Base-by-base conservation (phyloP, 2,329 filamentous ascomycete genomes). In the Tolypocladium endophyticum region DNA sequence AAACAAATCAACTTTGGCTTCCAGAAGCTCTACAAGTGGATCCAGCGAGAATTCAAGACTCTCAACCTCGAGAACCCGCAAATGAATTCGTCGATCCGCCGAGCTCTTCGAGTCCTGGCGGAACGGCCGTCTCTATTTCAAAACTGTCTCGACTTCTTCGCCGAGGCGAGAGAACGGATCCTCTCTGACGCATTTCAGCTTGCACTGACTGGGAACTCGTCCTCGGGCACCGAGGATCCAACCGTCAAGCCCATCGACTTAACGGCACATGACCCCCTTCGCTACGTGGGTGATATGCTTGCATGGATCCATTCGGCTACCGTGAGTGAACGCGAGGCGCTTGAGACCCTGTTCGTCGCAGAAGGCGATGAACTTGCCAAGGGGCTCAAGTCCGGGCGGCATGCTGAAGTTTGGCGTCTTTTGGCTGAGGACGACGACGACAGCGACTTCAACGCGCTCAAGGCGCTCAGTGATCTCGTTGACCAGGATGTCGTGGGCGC, bases 211-310 rank as follows among this genome's bases (percentile, higher is more conserved):
- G 93, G 93, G 43, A 81, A 78, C 1, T 77, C 81, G 16, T 76
- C 83, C 7, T 81, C 79, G 14, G 82, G 84, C 0, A 78, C 79
- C 33, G 79, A 81, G 53, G 83, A 89, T 62, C 76, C 77, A 30
- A 81, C 82, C 2, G 79, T 88, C 41, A 97, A 97, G 70, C 93
- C 94, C 0, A 99, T 99, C 64, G 93, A 99, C 70, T 84, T 97
- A 66, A 88, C 87, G 14, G 93, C 94, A 0, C 93, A 97, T 70
- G 94, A 99, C 69, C 87, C 91, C 1, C 76, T 97, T 33, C 86
- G 94, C 25, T 97, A 97, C 71, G 86, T 95, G 3, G 92, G 94
- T 58, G 94, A 99, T 70, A 99, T 99, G 92, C 81, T 99, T 18
- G 94, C 94, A 6, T 99, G 94, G 94, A 86, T 89, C 7, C 94